Evolutionary conservation across 306 rosid species (phyloP), one percentile per base, ranked within the genome.

Genomic region (Dalbergia oliveri): DNA sequence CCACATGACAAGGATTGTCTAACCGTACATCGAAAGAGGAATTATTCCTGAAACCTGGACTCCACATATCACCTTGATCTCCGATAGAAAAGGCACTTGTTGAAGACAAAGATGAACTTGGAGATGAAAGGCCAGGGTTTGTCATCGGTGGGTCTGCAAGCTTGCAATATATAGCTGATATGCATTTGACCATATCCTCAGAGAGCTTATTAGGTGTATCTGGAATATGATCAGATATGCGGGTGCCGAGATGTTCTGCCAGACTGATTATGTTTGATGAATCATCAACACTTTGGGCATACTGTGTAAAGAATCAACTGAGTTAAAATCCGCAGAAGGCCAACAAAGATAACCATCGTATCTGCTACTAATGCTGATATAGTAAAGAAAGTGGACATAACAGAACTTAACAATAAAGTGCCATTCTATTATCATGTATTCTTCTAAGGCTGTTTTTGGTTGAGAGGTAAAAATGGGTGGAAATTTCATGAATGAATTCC

Each of bases 121-220:
- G 98, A 47, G 99, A 95, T 58, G 97, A 87, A 63, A 91, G 86
- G 75, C 91, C 91, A 41, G 82, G 83, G 57, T 91, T 82, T n/a
- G 93, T 65, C 57, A 71, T 69, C 31, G 91, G 91, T 2, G 98
- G 91, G 64, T 91, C 97, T 9, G 97, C 76, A 61, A 95, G 91
- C 84, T 90, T 95, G 93, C 91, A 93, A 68, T 91, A 95, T 84
- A 95, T 86, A 45, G 88, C 85, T 73, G 98, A 84, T 79, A 95
- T 93, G 83, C 97, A 95, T 82, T 88, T 95, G 65, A 95, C 77
- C 99, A 95, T 93, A 53, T 93, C 94, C 88, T 95, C 99, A 0
- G 98, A 91, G 54, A 95, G 89, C 79, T 86, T 86, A 69, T 89
- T 95, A 18, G 99, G 92, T 14, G 89, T 88, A 69, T 86, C 96